These are phyloP conservation scores for Mortierella claussenii DNA, from an alignment of 192 early-diverging fungal species.

Conservation along the genomic window DNA sequence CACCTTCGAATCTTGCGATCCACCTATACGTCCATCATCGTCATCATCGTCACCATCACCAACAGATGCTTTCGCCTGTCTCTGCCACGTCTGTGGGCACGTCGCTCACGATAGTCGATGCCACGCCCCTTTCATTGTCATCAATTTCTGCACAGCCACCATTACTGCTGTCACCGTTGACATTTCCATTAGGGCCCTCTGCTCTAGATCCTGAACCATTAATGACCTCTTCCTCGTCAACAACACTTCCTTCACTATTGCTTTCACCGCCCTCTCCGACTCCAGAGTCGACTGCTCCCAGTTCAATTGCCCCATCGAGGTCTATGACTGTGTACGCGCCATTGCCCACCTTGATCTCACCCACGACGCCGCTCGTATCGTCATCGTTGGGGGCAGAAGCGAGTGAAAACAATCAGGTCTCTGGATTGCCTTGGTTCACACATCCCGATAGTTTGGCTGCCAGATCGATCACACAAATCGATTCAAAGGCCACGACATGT, in stretches of 20 bases:
- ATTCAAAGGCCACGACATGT: no score
- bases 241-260: not conserved
- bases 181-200: not conserved
- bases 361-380: no score
- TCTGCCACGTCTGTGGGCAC: no score
- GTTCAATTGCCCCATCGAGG: not conserved
- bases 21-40: slow-evolving; percentile 50
- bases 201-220: no score
- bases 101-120: no score
- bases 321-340: no score
- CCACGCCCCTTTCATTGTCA: not conserved
- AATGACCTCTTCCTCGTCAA: no score
- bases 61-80: slow-evolving; percentile 2
- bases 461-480: not conserved
- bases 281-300: not conserved
- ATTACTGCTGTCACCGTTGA: slow-evolving; percentile 22
- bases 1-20: slow-evolving; percentile 39
- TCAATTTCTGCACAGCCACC: not conserved
- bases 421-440: slow-evolving; percentile 17
- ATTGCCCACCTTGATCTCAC: no score
- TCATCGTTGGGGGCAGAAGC: no score
- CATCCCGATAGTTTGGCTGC: not conserved
- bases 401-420: no score
- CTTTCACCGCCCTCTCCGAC: slow-evolving; percentile 14
- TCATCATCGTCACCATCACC: slow-evolving; percentile 27